Conservation (phyloP, 1,284 basidiomycete species). For the Leccinum insolens region DNA sequence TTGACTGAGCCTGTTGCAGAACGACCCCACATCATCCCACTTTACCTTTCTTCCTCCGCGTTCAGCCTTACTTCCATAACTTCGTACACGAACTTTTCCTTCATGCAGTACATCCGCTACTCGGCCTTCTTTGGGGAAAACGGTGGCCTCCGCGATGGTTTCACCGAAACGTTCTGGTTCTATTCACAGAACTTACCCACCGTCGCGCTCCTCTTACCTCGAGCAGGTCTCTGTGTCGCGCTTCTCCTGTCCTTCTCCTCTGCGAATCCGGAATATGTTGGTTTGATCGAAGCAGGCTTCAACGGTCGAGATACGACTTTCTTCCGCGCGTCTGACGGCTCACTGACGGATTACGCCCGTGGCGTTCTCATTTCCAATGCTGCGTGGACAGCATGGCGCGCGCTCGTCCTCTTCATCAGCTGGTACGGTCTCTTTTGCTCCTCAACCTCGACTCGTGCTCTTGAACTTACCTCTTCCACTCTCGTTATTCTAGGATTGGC, state of each 20-base stretch:
- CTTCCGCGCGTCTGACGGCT: constrained; percentile 64
- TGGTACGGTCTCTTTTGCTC: constrained; percentile 45
- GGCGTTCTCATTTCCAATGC: constrained; percentile 78
- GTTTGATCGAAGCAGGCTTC: constrained; percentile 51
- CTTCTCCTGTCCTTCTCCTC: constrained; percentile 68
- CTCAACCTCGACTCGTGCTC: background rate
- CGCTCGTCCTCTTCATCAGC: constrained; percentile 63
- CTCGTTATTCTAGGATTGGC: constrained; percentile 50
- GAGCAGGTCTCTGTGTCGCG: constrained; percentile 72
- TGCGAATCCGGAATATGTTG: constrained; percentile 48
- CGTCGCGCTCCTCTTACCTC: constrained; percentile 74
- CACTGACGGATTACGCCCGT: constrained; percentile 70
- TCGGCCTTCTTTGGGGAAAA: constrained; percentile 62
- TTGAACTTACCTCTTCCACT: constrained; percentile 2
- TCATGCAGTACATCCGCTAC: constrained; percentile 75
- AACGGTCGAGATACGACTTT: constrained; percentile 67
- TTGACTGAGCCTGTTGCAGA: constrained; percentile 45
- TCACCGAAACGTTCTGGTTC: constrained; percentile 79
- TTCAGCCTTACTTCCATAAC: constrained; percentile 73
- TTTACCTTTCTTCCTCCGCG: constrained; percentile 80
- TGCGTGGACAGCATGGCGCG: constrained; percentile 73
- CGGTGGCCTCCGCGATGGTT: constrained; percentile 59
- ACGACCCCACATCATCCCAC: constrained; percentile 77
- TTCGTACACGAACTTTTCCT: constrained; percentile 82
- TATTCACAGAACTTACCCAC: constrained; percentile 82